Percentiles rank a stretch among this genome's conserved stretches.
Evolutionary conservation across 2,329 filamentous ascomycete species (phyloP).

Genomic region (Byssochlamys sp.): DNA sequence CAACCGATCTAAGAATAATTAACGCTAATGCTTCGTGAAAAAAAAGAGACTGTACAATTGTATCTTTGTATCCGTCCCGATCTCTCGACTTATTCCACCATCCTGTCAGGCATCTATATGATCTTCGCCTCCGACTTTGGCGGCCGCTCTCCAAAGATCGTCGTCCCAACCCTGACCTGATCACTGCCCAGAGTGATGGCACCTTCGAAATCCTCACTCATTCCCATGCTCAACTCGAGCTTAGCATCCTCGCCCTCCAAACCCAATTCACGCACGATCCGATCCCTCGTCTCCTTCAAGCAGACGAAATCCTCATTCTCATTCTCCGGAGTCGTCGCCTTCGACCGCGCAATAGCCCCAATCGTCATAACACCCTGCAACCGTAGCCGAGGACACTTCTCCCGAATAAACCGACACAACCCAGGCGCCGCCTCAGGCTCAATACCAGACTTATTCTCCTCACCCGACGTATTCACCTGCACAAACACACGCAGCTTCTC

Average conservation of each 20-base stretch:
- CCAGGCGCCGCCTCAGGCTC: constrained; percentile 53
- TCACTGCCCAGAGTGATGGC: constrained; percentile 74
- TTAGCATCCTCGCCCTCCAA: constrained; percentile 38
- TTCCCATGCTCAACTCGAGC: constrained; percentile 92
- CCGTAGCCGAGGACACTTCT: constrained; percentile 61
- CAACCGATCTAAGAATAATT: not conserved
- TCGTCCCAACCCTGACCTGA: constrained; percentile 86
- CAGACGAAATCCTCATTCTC: constrained; percentile 82
- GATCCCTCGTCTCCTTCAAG: constrained; percentile 60
- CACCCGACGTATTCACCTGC: constrained; percentile 90
- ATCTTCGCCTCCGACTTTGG: constrained; percentile 70
- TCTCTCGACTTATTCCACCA: not conserved
- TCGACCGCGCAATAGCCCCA: constrained; percentile 79
- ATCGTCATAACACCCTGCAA: constrained; percentile 92
- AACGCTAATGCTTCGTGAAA: not conserved
- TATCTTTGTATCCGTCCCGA: not conserved
- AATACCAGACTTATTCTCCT: constrained; percentile 74
- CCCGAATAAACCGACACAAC: constrained; percentile 60
- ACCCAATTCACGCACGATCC: constrained; percentile 55
- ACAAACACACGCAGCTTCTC: constrained; percentile 63
- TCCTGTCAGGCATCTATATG: constrained; percentile 11
- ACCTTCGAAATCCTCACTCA: constrained; percentile 92
- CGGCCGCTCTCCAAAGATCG: constrained; percentile 80
- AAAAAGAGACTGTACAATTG: not conserved
- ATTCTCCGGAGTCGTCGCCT: constrained; percentile 60